phyloP scores from a whole-genome alignment of 169 alveolate genomes.

The Plasmodium gonderi region DNA sequence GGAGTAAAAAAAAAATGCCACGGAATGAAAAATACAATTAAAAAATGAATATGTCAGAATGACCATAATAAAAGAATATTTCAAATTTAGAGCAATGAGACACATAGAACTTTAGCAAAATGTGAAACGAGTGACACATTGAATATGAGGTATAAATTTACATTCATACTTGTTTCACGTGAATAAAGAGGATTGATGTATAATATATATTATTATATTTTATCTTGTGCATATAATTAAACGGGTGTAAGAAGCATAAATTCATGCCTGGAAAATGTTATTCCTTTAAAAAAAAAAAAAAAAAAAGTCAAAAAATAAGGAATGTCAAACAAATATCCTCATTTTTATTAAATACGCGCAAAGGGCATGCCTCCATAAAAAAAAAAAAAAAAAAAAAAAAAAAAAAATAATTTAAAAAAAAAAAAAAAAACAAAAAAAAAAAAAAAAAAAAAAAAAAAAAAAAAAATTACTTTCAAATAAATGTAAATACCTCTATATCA shows the following conservation, averaged over 20 bases:
- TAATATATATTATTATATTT: neutral
- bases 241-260: neutral
- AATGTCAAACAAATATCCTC: constrained; percentile 1
- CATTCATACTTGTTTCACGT: neutral
- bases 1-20: neutral
- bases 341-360: constrained; percentile 11
- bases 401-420: neutral
- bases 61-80: neutral
- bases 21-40: neutral
- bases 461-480: neutral
- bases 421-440: too few relatives aligned
- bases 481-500: neutral
- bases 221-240: neutral
- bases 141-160: neutral
- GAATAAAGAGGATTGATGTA: neutral
- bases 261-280: neutral
- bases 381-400: too few relatives aligned
- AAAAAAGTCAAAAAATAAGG: neutral
- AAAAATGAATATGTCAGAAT: neutral
- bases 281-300: neutral
- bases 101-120: neutral
- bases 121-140: neutral
- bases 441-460: neutral
- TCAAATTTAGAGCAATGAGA: neutral
- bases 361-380: neutral